Evolutionary conservation across 2,329 filamentous ascomycete genomes (phyloP), one percentile per base, ranked within the genome.

Genomic region (Thermothelomyces thermophilus): DNA sequence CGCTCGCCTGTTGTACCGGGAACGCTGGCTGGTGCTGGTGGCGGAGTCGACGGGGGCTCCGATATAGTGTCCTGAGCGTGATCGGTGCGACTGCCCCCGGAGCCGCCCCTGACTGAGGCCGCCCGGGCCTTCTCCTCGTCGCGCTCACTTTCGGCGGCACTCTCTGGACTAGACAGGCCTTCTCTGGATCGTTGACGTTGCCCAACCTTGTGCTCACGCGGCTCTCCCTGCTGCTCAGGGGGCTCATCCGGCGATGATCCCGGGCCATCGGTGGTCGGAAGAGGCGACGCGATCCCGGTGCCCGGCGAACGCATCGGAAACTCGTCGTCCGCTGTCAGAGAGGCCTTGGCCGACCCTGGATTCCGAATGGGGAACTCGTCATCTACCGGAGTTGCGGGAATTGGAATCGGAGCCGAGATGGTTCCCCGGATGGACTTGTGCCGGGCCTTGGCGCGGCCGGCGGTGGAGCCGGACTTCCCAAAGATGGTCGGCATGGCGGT

Each of bases 381-480:
- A 57, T 74, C 75, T 51, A 78, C 75, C 35, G 69, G 56, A 7
- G 68, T 61, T 49, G 64, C 67, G 16, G 68, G 63, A 19, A 83
- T 75, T 1, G 79, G 79, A 41, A 83, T 83, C 13, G 81, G 81
- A 6, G 71, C 73, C 26, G 79, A 83, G 54, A 83, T 83, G 56
- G 74, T 77, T 53, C 79, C 79, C 34, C 80, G 75, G 53, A 83
- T 75, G 30, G 74, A 73, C 48, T 65, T 64, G 56, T 70, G 66
- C 50, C 64, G 66, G 34, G 68, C 63, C 57, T 70, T 71, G 48
- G 66, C 68, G 56, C 69, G 67, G 55, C 68, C 67, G 56, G 67
- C 60, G 58, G 60, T 67, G 46, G 73, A 62, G 30, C 66, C 58
- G 45, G 70, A 64, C 61, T 73, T 77, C 67, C 76, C 47, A 24